Conservation (phyloP, 768 basidiomycete genomes). For the Podaxis sp. region DNA sequence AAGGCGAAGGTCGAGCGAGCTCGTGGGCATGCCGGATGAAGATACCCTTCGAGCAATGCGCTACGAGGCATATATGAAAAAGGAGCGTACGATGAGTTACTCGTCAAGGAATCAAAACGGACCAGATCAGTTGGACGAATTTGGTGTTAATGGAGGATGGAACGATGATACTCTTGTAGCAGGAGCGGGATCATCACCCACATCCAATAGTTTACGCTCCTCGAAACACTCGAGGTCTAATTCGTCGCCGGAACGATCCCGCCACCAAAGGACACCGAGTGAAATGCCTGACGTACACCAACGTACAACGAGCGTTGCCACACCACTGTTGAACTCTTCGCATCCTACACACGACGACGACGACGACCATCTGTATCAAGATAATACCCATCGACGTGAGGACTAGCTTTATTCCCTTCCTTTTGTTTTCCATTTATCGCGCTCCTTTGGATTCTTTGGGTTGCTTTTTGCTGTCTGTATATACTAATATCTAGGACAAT, state of each 20-base stretch:
- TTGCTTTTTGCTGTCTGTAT: background rate
- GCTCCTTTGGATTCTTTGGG: background rate
- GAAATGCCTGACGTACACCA: slow-evolving; percentile 3
- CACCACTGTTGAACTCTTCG: slow-evolving; percentile 1
- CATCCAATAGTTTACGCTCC: background rate
- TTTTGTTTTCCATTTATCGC: background rate
- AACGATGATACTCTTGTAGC: slow-evolving; percentile 24
- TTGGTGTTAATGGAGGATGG: slow-evolving; percentile 14
- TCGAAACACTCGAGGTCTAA: slow-evolving; percentile 10
- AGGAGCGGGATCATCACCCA: background rate
- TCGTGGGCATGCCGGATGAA: slow-evolving; percentile 30
- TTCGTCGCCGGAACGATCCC: background rate
- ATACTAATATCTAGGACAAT: slow-evolving; percentile 9
- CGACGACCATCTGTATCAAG: background rate
- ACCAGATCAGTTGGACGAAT: slow-evolving; percentile 17
- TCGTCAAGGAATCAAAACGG: slow-evolving; percentile 2
- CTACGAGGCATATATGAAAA: slow-evolving; percentile 38
- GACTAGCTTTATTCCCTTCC: background rate
- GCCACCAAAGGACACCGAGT: slow-evolving; percentile 13
- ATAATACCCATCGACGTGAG: background rate
- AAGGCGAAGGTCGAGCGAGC: slow-evolving; percentile 23
- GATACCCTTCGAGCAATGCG: slow-evolving; percentile 40
- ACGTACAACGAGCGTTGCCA: slow-evolving; percentile 6
- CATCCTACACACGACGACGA: background rate
- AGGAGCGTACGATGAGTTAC: slow-evolving; percentile 24